Evolutionary conservation across 1,284 basidiomycete species (phyloP).

Genomic region (Ganoderma lucidum): DNA sequence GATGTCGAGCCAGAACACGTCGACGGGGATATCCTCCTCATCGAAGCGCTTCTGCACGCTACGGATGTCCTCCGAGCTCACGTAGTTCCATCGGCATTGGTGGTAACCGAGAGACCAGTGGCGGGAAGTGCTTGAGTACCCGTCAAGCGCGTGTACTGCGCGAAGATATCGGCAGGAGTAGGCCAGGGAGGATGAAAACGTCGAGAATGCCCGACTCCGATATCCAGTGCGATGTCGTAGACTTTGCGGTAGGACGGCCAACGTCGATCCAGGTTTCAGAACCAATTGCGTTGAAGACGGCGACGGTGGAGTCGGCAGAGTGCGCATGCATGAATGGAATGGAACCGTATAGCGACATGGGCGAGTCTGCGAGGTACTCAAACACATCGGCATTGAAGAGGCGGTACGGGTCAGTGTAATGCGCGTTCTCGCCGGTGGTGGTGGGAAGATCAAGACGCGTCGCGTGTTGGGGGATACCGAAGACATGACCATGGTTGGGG

Average conservation of each 20-base stretch:
- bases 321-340: conserved; percentile 97
- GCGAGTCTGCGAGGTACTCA: conserved; percentile 92
- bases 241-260: conserved; percentile 66
- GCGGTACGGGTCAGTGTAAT: conserved; percentile 92
- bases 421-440: conserved; percentile 75
- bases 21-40: conserved; percentile 93
- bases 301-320: conserved; percentile 84
- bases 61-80: conserved; percentile 89
- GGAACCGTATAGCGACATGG: conserved; percentile 92
- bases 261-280: conserved; percentile 98
- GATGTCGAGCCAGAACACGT: conserved; percentile 99
- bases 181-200: conserved; percentile 92
- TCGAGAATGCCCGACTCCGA: conserved; percentile 97
- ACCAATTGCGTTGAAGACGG: conserved; percentile 89
- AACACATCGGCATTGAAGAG: conserved; percentile 98
- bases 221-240: conserved; percentile 93
- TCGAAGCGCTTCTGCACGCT: conserved; percentile 91
- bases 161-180: conserved; percentile 81
- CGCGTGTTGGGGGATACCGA: conserved; percentile 97
- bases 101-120: conserved; percentile 95
- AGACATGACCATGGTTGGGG: conserved; percentile 90
- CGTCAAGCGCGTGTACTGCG: conserved; percentile 86
- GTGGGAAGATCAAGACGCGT: conserved; percentile 89
- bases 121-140: conserved; percentile 90
- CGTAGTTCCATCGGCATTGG: conserved; percentile 99